Evolutionary conservation across 441 rosid genomes (phyloP), one percentile per base, ranked within the genome.

Genomic region (Geranium incanum): DNA sequence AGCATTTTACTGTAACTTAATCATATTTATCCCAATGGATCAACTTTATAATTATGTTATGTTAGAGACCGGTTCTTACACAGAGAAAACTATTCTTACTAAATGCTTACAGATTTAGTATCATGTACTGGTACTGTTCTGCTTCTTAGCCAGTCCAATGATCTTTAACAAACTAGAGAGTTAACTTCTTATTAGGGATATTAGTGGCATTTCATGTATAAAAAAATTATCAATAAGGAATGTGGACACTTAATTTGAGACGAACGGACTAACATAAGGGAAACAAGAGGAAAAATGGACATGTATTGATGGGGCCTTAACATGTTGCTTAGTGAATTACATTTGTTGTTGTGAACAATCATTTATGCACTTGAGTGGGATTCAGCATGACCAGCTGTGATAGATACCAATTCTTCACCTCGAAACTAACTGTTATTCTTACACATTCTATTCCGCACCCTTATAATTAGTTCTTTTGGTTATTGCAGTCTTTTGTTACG

Each of bases 401-500:
- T 57, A 16, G 16, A 57, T n/a, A 57, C 16, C 23, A 57, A 15
- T 57, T n/a, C n/a, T n/a, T n/a, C n/a, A 57, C 28, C 28, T 6
- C 6, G 28, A 57, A 9, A 57, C 16, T 57, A 57, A 16, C 62
- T 57, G 11, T 57, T 16, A 18, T 57, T 8, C 18, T 16, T 5
- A 15, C 21, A 57, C 63, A 70, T 43, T 69, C 52, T 36, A 60
- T 15, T 23, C 37, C 62, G 28, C 68, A 45, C 19, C 72, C 66
- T 64, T 65, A 23, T 23, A 65, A 59, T 69, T 63, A 63, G 65
- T 76, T 37, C 52, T 69, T 70, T 33, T 74, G 11, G 39, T 68
- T 50, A 70, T 18, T 86, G 85, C 89, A 92, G 95, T 82, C 88
- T 36, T 85, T 93, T 76, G 92, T 93, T 21, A 88, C 97, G 0